These are phyloP conservation scores for Mycena vitilis DNA, from an alignment of 768 basidiomycete genomes.

Conservation along the genomic window DNA sequence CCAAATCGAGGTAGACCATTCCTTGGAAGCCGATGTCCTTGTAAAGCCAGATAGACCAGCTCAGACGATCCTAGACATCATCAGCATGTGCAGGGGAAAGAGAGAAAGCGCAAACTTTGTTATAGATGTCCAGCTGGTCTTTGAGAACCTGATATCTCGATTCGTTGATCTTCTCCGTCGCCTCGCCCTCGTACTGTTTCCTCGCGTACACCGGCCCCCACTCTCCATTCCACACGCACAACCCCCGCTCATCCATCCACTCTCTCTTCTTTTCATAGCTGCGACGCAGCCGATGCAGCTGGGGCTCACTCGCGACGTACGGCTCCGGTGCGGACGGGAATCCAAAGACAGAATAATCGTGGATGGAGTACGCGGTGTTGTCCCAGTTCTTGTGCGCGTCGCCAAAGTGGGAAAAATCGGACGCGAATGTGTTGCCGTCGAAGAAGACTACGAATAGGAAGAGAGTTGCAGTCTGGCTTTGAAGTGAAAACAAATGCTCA, in stretches of 20 bases:
- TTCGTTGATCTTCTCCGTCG: slow-evolving; percentile 75
- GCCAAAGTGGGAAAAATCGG: slow-evolving; percentile 80
- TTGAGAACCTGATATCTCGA: slow-evolving; percentile 72
- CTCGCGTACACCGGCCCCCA: slow-evolving; percentile 87
- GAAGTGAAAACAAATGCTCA: too few species aligned
- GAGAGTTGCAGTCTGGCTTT: too few species aligned
- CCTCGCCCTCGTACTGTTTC: slow-evolving; percentile 65
- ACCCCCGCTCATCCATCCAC: slow-evolving; percentile 76
- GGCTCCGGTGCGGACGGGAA: slow-evolving; percentile 70
- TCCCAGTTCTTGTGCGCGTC: slow-evolving; percentile 71
- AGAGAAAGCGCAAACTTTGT: slow-evolving; percentile 52
- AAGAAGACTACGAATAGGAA: slow-evolving; percentile 63
- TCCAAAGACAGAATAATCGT: slow-evolving; percentile 81
- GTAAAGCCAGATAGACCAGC: slow-evolving; percentile 91
- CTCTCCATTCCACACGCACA: slow-evolving; percentile 85
- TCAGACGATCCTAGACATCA: slow-evolving; percentile 65
- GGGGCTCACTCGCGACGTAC: slow-evolving; percentile 66
- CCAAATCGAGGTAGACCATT: slow-evolving; percentile 79
- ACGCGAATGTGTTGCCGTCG: slow-evolving; percentile 88
- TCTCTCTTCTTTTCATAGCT: slow-evolving; percentile 80
- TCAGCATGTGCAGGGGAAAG: not conserved
- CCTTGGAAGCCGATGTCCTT: slow-evolving; percentile 91
- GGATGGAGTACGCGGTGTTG: slow-evolving; percentile 83
- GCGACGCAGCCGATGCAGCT: slow-evolving; percentile 60
- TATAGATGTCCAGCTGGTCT: slow-evolving; percentile 81